Base-by-base conservation (phyloP, 2,329 filamentous ascomycete species). In the Sporothrix humicola region DNA sequence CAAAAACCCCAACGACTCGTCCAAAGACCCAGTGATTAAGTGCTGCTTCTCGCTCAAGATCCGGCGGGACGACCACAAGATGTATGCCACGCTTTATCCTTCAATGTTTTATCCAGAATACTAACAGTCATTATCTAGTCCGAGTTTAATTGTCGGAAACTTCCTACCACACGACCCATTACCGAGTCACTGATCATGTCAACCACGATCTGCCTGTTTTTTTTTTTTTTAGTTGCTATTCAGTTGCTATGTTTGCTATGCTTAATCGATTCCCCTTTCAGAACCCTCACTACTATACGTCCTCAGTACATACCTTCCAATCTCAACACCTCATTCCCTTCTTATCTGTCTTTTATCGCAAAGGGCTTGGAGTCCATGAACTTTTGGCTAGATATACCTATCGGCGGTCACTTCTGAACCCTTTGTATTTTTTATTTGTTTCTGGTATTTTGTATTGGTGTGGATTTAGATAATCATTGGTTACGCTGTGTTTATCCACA, bases 41-140 rank as follows among this genome's bases (percentile, higher is more conserved):
- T 99, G 96, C 81, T 98, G 95, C 81, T 99, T 99, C 82, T 98
- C 95, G 0, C 98, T 99, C 81, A 97, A 95, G 73, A 97, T 99
- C 77, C 90, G 94, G 78, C 90, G 95, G 79, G 96, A 99, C 83
- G 93, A 94, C 75, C 93, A 98, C 82, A 97, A 98, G 80, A 94
- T 99, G 96, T 98, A 84, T 87, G 95, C 56, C 46, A 12, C 13
- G 26, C 52, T 12, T 37, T 17, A 3, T 46, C 31, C 5, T 13
- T 44, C 10, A 61, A 12, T 17, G 3, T 20, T 26, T 42, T 46
- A 9, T n/a, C 1, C 3, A 46, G 2, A 52, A 23, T 54, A n/a
- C 83, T 87, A 76, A 85, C 72, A 72, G 54, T 68, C 50, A 50
- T 37, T 54, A 37, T 31, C 42, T 31, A 97, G 96, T 80, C 96